These are phyloP conservation scores for Rhizophora mangle DNA, from an alignment of 345 rosid genomes.

Conservation along the genomic window DNA sequence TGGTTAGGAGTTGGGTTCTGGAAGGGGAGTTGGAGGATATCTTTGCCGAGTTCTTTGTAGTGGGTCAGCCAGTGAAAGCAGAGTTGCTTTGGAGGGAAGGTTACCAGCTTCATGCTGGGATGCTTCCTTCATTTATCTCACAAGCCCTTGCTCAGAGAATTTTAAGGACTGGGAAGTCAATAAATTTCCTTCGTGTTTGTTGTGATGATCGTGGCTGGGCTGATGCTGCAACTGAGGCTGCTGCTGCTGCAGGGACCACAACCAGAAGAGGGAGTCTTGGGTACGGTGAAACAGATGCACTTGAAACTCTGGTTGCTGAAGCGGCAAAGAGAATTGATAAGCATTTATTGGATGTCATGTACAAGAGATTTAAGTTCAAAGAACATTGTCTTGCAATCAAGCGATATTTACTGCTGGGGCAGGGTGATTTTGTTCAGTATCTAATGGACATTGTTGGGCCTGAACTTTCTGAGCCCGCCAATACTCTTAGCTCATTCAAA, in stretches of 20 bases:
- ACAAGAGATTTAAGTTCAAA: constrained; percentile 72
- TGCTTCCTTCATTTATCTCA: constrained; percentile 93
- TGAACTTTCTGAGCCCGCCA: constrained; percentile 97
- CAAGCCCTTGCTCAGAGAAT: constrained; percentile 84
- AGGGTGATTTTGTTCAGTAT: constrained; percentile 97
- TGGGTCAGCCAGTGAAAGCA: constrained; percentile 88
- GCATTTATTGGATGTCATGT: constrained; percentile 79
- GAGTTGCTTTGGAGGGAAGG: constrained; percentile 99
- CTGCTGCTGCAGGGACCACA: constrained; percentile 88
- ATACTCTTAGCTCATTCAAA: constrained; percentile 88
- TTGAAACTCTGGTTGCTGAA: constrained; percentile 77
- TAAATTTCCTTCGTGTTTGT: constrained; percentile 92
- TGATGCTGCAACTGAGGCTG: constrained; percentile 86
- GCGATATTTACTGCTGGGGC: constrained; percentile 90
- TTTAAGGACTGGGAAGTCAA: constrained; percentile 95
- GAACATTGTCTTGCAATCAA: constrained; percentile 97
- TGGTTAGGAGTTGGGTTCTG: constrained; percentile 99
- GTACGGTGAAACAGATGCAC: constrained; percentile 95
- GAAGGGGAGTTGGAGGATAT: constrained; percentile 98
- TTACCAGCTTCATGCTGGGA: constrained; percentile 73
- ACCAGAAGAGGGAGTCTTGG: constrained; percentile 90
- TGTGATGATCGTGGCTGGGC: constrained; percentile 98
- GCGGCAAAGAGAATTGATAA: constrained; percentile 97
- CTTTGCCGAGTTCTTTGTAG: constrained; percentile 83
- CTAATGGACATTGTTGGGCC: constrained; percentile 91